Evolutionary conservation across 1,284 basidiomycete species (phyloP).

Genomic region (Sporisorium scitamineum): DNA sequence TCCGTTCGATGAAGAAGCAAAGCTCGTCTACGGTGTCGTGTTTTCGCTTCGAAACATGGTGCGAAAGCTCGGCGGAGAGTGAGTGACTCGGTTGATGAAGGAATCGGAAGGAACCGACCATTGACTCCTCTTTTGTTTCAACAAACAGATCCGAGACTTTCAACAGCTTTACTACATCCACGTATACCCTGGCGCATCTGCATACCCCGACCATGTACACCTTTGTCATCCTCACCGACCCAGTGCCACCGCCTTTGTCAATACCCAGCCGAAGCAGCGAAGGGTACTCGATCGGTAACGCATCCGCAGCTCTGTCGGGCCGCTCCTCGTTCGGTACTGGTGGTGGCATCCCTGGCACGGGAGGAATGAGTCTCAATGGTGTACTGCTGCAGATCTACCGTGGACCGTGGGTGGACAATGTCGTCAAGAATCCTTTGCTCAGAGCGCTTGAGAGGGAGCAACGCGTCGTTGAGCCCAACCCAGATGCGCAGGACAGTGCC

Average conservation of each 20-base stretch:
- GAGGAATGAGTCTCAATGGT: constrained; percentile 75
- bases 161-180: constrained; percentile 87
- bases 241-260: constrained; percentile 73
- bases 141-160: constrained; percentile 77
- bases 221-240: constrained; percentile 92
- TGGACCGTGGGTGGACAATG: constrained; percentile 91
- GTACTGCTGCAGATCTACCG: constrained; percentile 87
- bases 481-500: constrained; percentile 15
- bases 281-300: constrained; percentile 42
- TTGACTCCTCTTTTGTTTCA: neutral
- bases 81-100: constrained; percentile 9
- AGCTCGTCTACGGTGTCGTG: constrained; percentile 95
- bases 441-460: constrained; percentile 67
- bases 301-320: constrained; percentile 25
- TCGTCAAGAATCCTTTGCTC: constrained; percentile 89
- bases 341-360: constrained; percentile 64
- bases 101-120: neutral
- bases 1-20: constrained; percentile 96
- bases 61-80: constrained; percentile 78
- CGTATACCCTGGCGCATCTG: constrained; percentile 92
- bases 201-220: constrained; percentile 94
- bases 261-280: constrained; percentile 43
- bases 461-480: constrained; percentile 27
- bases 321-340: constrained; percentile 45
- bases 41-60: constrained; percentile 93